Conservation (phyloP, 345 rosid species). For the Eucalyptus erythrocorys region DNA sequence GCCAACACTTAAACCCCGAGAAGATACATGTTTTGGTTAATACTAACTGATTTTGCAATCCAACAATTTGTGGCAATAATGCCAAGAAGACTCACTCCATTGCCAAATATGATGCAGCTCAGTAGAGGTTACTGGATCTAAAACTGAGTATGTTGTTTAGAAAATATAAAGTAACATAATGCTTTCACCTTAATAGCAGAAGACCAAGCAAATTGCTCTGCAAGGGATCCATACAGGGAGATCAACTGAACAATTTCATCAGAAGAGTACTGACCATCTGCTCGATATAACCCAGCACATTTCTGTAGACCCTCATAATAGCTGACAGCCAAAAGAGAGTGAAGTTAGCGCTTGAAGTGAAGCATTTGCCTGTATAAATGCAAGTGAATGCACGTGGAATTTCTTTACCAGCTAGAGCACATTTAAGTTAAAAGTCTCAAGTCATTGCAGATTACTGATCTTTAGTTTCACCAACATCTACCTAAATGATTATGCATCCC, state of each 20-base stretch:
- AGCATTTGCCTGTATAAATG: not conserved
- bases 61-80: not conserved
- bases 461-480: not conserved
- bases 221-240: conserved; percentile 68
- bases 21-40: not conserved
- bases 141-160: not conserved
- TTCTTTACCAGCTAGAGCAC: not conserved
- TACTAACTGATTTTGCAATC: not conserved
- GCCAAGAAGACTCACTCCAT: not conserved
- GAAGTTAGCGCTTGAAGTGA: not conserved
- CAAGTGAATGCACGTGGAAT: not conserved
- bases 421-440: not conserved
- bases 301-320: conserved; percentile 89
- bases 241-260: conserved; percentile 70
- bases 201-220: conserved; percentile 66
- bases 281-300: conserved; percentile 53
- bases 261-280: conserved; percentile 51
- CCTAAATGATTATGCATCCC: too few relatives aligned
- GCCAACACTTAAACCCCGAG: not conserved
- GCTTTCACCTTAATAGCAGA: conserved; percentile 82
- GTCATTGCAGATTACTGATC: not conserved
- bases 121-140: not conserved
- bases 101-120: not conserved
- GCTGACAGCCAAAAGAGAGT: conserved; percentile 21
- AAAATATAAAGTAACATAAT: not conserved